Percentiles rank a stretch among this genome's conserved stretches.
These are phyloP conservation scores for Drosera spatulata DNA, from an alignment of 179 eudicot species.

Conservation along the genomic window DNA sequence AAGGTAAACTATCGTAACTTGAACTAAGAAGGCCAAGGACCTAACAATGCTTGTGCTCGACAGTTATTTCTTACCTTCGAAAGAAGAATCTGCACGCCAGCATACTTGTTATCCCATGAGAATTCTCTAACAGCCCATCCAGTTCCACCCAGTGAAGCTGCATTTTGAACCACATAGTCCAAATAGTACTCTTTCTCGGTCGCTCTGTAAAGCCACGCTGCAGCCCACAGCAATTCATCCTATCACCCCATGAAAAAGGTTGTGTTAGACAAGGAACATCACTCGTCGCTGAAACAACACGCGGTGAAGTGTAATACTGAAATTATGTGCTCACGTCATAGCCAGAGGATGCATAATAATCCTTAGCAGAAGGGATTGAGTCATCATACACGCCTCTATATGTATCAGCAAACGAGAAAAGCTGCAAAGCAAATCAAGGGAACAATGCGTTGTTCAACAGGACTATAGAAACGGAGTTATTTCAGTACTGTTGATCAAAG, in stretches of 20 bases:
- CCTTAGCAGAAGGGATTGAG: slow-evolving; percentile 41
- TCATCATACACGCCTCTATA: slow-evolving; percentile 64
- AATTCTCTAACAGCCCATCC: slow-evolving; percentile 84
- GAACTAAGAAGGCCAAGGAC: too few relatives aligned
- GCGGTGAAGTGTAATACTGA: background rate
- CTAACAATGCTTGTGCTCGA: background rate
- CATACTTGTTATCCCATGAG: slow-evolving; percentile 94
- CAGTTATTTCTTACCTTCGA: slow-evolving; percentile 38
- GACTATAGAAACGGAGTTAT: too few relatives aligned
- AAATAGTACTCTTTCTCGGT: slow-evolving; percentile 57
- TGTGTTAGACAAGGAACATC: too few relatives aligned
- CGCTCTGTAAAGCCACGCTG: slow-evolving; percentile 83
- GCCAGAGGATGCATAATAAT: slow-evolving; percentile 73
- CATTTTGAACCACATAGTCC: slow-evolving; percentile 58
- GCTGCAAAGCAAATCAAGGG: slow-evolving; percentile 26
- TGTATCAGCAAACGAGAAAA: slow-evolving; percentile 69
- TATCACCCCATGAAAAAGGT: slow-evolving; percentile 2
- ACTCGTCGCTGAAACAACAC: too few relatives aligned
- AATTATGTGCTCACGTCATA: slow-evolving; percentile 31
- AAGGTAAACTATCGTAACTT: too few relatives aligned
- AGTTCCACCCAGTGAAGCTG: slow-evolving; percentile 82
- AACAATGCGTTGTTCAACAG: too few relatives aligned
- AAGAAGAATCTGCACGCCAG: slow-evolving; percentile 73
- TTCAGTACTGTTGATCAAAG: too few relatives aligned
- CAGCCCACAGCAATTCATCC: slow-evolving; percentile 96